phyloP scores from a whole-genome alignment of 2,329 filamentous ascomycete genomes.

The Cordyceps pruinosa region DNA sequence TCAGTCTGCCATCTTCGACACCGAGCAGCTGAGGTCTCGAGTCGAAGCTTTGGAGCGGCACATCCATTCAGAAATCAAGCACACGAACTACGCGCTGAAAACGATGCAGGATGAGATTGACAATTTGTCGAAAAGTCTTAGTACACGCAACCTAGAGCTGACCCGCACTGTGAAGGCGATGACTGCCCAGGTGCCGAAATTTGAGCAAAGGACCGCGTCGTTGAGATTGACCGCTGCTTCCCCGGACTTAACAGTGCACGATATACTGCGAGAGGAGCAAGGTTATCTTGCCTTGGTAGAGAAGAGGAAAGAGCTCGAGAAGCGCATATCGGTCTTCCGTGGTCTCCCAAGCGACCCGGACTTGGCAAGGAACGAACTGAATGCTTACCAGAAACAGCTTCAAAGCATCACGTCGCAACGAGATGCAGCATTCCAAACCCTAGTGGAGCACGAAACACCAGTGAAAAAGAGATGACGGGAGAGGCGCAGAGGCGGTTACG shows the following conservation, averaged over 20 bases:
- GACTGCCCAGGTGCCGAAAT: constrained; percentile 58
- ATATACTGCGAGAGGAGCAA: constrained; percentile 52
- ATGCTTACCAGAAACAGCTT: constrained; percentile 58
- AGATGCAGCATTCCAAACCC: constrained; percentile 67
- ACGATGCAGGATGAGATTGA: constrained; percentile 41
- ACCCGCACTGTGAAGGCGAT: constrained; percentile 64
- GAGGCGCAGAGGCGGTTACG: neutral
- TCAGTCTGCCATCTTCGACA: constrained; percentile 44
- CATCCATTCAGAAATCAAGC: constrained; percentile 43
- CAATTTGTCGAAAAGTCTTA: constrained; percentile 50
- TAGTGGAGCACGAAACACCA: constrained; percentile 58
- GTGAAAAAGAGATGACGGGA: constrained; percentile 30
- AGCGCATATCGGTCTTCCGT: constrained; percentile 58
- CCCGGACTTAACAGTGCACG: constrained; percentile 46
- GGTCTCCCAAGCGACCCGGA: constrained; percentile 65
- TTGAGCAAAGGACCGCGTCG: constrained; percentile 39
- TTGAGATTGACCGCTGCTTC: constrained; percentile 30
- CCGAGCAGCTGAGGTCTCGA: constrained; percentile 49
- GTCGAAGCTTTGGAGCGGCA: constrained; percentile 50
- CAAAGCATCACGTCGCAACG: constrained; percentile 53
- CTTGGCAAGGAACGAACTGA: constrained; percentile 63
- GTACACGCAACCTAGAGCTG: constrained; percentile 66
- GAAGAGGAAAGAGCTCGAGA: constrained; percentile 53
- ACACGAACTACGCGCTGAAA: constrained; percentile 32
- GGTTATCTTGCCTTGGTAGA: constrained; percentile 51